A percentile compares a stretch with the other conserved stretches of the same genome.
These are phyloP conservation scores for Termitomyces bulborhizus DNA, from an alignment of 768 basidiomycete genomes.

Conservation along the genomic window DNA sequence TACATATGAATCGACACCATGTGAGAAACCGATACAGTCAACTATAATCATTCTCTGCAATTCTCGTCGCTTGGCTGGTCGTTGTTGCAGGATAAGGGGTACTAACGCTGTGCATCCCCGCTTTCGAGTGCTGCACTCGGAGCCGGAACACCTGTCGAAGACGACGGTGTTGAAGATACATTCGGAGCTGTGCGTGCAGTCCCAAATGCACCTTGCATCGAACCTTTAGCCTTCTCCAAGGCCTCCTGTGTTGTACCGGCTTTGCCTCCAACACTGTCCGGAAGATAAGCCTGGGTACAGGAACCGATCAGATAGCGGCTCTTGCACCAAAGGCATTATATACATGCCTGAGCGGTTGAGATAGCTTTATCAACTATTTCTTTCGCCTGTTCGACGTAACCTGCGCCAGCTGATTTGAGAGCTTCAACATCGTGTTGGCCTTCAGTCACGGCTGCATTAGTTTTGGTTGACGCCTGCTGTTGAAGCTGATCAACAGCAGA, in stretches of 20 bases:
- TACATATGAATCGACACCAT: too few species aligned
- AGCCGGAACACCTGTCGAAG: constrained; percentile 24
- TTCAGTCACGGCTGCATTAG: constrained; percentile 48
- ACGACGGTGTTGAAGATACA: constrained; percentile 7
- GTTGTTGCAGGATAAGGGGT: background rate
- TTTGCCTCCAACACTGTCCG: constrained; percentile 20
- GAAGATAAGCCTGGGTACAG: constrained; percentile 25
- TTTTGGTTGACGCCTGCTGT: constrained; percentile 30
- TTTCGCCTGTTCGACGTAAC: constrained; percentile 54
- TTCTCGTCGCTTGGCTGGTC: background rate
- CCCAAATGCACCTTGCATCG: constrained; percentile 23
- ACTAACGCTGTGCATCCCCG: constrained; percentile 21
- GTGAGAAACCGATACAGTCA: background rate
- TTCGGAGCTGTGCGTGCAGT: constrained; percentile 13
- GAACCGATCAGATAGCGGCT: background rate
- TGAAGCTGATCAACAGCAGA: constrained; percentile 31
- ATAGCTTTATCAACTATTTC: constrained; percentile 35
- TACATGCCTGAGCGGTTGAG: constrained; percentile 38
- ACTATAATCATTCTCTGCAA: constrained; percentile 7
- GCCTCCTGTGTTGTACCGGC: constrained; percentile 20
- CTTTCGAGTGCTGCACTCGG: constrained; percentile 36
- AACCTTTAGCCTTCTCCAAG: constrained; percentile 29
- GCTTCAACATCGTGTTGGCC: constrained; percentile 46
- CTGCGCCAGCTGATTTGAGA: constrained; percentile 36
- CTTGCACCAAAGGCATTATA: background rate